Evolutionary conservation across 2,329 filamentous ascomycete species (phyloP).

Genomic region (Colletotrichum horii): DNA sequence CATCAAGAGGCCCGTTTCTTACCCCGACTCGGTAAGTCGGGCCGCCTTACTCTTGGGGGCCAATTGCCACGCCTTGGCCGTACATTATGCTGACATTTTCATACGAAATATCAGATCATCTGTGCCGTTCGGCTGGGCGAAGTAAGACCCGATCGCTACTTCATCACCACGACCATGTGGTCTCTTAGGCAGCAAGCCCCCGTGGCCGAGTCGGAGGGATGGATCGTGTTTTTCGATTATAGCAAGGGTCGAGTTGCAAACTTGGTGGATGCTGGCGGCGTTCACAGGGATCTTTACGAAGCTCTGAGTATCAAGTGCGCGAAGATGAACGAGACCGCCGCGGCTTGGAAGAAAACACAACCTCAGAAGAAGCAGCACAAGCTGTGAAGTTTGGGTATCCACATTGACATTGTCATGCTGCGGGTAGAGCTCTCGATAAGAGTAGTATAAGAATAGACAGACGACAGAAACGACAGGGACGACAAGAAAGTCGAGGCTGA

Average conservation of each 20-base stretch:
- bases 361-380: background rate
- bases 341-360: background rate
- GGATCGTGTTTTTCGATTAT: background rate
- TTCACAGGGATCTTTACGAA: background rate
- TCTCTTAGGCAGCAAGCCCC: background rate
- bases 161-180: background rate
- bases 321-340: background rate
- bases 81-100: background rate
- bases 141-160: background rate
- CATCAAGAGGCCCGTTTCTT: background rate
- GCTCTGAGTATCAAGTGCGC: background rate
- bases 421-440: background rate
- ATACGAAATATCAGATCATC: background rate
- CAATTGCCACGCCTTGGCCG: background rate
- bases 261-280: background rate
- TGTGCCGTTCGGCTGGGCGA: background rate
- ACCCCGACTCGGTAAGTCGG: background rate
- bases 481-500: no score
- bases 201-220: background rate
- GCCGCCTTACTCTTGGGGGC: background rate
- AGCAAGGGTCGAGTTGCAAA: background rate
- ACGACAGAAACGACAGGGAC: no score
- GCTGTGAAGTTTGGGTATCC: background rate
- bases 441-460: no score
- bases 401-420: no score